phyloP scores from a whole-genome alignment of 371 early-diverging fungal species.

The Entomophthora muscae region DNA sequence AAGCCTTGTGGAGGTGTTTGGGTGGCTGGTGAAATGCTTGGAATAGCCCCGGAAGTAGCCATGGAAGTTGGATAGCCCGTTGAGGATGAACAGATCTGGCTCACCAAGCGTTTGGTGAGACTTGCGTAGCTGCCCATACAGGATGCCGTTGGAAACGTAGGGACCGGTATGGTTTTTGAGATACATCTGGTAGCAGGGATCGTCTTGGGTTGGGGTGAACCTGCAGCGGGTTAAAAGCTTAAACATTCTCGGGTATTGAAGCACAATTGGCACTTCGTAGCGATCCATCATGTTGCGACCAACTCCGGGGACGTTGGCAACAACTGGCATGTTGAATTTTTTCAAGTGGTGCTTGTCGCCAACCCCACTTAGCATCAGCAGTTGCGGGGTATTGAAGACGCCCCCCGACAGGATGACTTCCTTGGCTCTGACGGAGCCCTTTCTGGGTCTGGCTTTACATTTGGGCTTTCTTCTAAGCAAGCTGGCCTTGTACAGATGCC shows the following conservation, averaged over 20 bases:
- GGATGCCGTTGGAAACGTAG: not conserved
- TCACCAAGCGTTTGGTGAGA: not conserved
- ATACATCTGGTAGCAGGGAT: not conserved
- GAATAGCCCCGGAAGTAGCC: no score
- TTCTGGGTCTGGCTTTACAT: not conserved
- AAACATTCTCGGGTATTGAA: not conserved
- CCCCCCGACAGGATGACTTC: conserved; percentile 16
- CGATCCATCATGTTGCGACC: no score
- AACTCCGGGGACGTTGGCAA: not conserved
- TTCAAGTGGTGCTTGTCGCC: not conserved
- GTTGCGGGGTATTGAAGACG: conserved; percentile 14
- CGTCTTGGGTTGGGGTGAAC: not conserved
- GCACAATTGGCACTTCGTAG: not conserved
- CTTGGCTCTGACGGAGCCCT: conserved; percentile 12
- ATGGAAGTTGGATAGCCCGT: not conserved
- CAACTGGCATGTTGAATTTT: not conserved
- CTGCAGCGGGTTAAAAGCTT: not conserved
- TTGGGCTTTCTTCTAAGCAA: no score
- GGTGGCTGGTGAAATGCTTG: not conserved
- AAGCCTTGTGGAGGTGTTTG: not conserved
- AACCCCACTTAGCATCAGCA: no score
- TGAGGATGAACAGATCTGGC: not conserved
- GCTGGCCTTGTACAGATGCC: conserved; percentile 1
- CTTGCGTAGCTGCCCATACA: not conserved
- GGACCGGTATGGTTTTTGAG: not conserved